Conservation (phyloP, 1,284 basidiomycete species). For the Apiotrichum montevideense region DNA sequence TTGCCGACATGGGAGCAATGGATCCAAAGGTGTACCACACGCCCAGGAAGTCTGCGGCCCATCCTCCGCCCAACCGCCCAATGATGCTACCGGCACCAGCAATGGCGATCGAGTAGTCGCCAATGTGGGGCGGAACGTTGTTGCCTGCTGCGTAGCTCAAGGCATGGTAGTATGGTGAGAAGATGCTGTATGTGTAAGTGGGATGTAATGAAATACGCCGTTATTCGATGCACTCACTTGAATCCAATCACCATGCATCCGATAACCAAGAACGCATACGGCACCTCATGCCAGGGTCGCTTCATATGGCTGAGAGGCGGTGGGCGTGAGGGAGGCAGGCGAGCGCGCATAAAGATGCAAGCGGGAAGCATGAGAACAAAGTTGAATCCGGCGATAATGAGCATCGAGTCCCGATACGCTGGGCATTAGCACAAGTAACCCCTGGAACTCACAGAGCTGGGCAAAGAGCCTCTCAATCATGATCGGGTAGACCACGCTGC, state of each 20-base stretch:
- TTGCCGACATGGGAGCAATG: constrained; percentile 18
- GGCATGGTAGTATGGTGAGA: constrained; percentile 35
- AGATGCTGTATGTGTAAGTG: constrained; percentile 18
- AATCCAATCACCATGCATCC: constrained; percentile 26
- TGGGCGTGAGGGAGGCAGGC: constrained; percentile 33
- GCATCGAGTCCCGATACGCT: constrained; percentile 36
- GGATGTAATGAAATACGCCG: too few species aligned
- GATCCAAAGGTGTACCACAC: constrained; percentile 34
- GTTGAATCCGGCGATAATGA: constrained; percentile 39
- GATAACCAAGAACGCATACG: constrained; percentile 27
- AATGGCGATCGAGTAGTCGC: constrained; percentile 36
- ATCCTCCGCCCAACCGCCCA: constrained; percentile 31
- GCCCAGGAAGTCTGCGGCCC: constrained; percentile 35
- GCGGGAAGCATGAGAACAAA: constrained; percentile 35
- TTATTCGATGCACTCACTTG: constrained; percentile 21
- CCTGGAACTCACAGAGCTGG: too few species aligned
- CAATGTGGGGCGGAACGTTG: constrained; percentile 16
- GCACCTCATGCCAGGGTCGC: constrained; percentile 30
- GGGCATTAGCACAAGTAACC: too few species aligned
- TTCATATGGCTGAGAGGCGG: constrained; percentile 28
- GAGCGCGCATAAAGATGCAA: constrained; percentile 36
- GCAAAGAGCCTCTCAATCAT: background rate
- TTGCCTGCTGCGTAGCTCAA: constrained; percentile 26
- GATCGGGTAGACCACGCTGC: constrained; percentile 29
- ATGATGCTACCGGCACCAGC: constrained; percentile 36